phyloP scores from a whole-genome alignment of 139 green algal species.

The Chlamydomonas incerta region DNA sequence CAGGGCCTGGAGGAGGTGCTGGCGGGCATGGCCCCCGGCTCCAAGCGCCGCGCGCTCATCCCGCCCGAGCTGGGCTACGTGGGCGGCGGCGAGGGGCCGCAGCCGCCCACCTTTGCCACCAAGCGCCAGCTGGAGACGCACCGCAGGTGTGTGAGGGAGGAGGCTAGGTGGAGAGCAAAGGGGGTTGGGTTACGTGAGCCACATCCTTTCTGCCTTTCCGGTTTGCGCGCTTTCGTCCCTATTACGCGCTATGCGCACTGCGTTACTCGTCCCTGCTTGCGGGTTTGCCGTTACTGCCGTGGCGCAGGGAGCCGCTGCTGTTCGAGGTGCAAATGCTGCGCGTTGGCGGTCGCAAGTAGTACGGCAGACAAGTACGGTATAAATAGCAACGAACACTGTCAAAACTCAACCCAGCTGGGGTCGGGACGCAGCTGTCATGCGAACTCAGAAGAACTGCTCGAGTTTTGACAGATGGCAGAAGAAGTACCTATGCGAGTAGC shows the following conservation, averaged over 20 bases:
- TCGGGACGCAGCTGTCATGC: no score
- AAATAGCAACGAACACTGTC: no score
- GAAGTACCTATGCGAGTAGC: no score
- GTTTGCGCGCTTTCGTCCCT: no score
- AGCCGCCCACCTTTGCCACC: slow-evolving; percentile 84
- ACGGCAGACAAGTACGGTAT: no score
- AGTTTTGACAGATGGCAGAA: no score
- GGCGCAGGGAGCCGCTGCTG: slow-evolving; percentile 76
- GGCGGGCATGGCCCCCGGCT: slow-evolving; percentile 67
- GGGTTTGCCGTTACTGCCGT: no score
- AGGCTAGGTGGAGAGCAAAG: not conserved
- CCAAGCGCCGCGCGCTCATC: slow-evolving; percentile 75
- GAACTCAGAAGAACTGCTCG: no score
- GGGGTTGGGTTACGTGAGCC: not conserved
- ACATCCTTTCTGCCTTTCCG: no score
- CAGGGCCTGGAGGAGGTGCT: slow-evolving; percentile 58
- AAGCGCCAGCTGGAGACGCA: slow-evolving; percentile 86
- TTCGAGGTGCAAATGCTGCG: slow-evolving; percentile 87
- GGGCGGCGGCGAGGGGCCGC: slow-evolving; percentile 51
- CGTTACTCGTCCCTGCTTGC: no score
- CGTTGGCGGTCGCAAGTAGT: slow-evolving; percentile 51
- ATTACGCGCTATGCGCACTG: no score
- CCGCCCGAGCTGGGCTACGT: slow-evolving; percentile 74
- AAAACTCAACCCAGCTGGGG: no score
- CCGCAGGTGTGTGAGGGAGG: slow-evolving; percentile 8